Conservation (phyloP, 371 early-diverging fungal genomes). For the Parasitella parasitica region DNA sequence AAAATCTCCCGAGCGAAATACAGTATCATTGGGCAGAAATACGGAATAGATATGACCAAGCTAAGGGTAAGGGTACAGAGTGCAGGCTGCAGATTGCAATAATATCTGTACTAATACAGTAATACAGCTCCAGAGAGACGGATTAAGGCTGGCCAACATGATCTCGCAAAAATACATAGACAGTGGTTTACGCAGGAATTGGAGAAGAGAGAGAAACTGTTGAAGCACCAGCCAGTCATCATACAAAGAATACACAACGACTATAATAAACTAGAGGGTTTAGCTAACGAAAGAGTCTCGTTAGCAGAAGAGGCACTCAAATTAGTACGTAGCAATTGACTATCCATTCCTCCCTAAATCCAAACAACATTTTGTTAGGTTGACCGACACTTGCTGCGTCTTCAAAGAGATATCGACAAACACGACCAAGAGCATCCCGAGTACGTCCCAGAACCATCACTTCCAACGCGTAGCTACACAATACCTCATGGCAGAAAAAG, state of each 20-base stretch:
- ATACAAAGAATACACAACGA: conserved; percentile 41
- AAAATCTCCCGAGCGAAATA: conserved; percentile 57
- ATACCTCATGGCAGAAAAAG: conserved; percentile 21
- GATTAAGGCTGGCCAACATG: conserved; percentile 33
- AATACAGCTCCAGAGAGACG: conserved; percentile 34
- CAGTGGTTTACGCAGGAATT: conserved; percentile 42
- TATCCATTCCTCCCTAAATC: not conserved
- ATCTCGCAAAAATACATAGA: conserved; percentile 39
- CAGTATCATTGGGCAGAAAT: conserved; percentile 52
- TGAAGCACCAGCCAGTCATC: conserved; percentile 36
- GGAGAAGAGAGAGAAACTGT: conserved; percentile 31
- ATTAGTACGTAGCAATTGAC: conserved; percentile 21
- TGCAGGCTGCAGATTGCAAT: no score
- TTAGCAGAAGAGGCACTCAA: conserved; percentile 48
- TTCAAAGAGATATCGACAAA: conserved; percentile 37
- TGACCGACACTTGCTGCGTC: conserved; percentile 39
- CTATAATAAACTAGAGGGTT: conserved; percentile 40
- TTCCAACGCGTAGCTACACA: conserved; percentile 17
- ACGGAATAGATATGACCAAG: conserved; percentile 37
- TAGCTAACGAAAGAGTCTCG: conserved; percentile 42
- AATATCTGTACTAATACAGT: not conserved
- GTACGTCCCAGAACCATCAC: conserved; percentile 2
- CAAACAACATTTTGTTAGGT: conserved; percentile 31
- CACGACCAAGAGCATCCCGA: conserved; percentile 34
- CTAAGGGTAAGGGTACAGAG: conserved; percentile 39